Evolutionary conservation across 2,329 filamentous ascomycete genomes (phyloP).

Genomic region (Phoma sp.): DNA sequence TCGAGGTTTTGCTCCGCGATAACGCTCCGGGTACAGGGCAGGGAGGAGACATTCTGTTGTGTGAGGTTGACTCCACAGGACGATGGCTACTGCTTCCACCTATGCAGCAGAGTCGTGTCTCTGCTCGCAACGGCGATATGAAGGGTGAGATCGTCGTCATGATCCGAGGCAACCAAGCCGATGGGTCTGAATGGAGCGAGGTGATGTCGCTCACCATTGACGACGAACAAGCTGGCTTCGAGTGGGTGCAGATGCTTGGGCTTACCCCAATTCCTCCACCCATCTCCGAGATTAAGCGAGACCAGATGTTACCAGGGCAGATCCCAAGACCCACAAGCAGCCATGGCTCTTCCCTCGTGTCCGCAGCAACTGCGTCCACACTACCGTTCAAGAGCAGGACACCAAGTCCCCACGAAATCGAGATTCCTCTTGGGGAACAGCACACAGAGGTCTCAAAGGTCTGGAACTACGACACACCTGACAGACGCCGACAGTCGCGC

Average conservation of each 20-base stretch:
- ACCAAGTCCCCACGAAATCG: slow-evolving; percentile 60
- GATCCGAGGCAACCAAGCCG: slow-evolving; percentile 74
- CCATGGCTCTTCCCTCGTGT: slow-evolving; percentile 62
- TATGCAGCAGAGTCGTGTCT: slow-evolving; percentile 73
- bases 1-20: slow-evolving; percentile 87
- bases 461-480: slow-evolving; percentile 51
- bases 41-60: slow-evolving; percentile 86
- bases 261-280: slow-evolving; percentile 66
- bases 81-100: slow-evolving; percentile 93
- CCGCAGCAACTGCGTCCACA: slow-evolving; percentile 41
- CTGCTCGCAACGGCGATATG: slow-evolving; percentile 77
- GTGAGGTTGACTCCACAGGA: slow-evolving; percentile 79
- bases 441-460: slow-evolving; percentile 55
- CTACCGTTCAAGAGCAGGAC: slow-evolving; percentile 49
- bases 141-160: slow-evolving; percentile 81
- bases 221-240: slow-evolving; percentile 75
- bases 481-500: slow-evolving; percentile 35
- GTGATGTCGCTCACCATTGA: slow-evolving; percentile 78
- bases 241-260: slow-evolving; percentile 91
- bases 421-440: slow-evolving; percentile 68
- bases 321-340: slow-evolving; percentile 52
- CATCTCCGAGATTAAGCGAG: slow-evolving; percentile 55
- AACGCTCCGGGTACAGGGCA: slow-evolving; percentile 71
- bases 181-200: slow-evolving; percentile 78
- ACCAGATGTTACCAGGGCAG: slow-evolving; percentile 59